Percentiles rank a stretch among this genome's conserved stretches.
Evolutionary conservation across 2,329 filamentous ascomycete species (phyloP).

Genomic region (Aspergillus vadensis): DNA sequence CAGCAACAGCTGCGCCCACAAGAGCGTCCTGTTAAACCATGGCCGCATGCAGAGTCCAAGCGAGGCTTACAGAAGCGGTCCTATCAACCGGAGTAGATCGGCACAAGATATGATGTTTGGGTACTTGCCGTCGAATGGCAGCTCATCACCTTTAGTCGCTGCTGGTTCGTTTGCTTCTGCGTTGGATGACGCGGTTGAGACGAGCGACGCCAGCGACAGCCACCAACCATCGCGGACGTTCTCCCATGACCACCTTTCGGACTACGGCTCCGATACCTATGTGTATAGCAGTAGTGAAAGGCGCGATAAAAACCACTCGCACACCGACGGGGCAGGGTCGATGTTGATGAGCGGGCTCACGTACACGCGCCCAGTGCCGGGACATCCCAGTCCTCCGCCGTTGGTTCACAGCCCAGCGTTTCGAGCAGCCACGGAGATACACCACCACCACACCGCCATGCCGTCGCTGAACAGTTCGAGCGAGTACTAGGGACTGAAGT

Average conservation of each 20-base stretch:
- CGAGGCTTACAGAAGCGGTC: constrained; percentile 23
- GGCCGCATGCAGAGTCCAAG: constrained; percentile 25
- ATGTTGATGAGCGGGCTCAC: constrained; percentile 44
- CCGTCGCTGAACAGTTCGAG: neutral
- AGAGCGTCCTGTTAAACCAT: constrained; percentile 17
- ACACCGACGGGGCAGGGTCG: constrained; percentile 26
- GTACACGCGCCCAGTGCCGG: constrained; percentile 39
- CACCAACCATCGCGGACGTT: constrained; percentile 20
- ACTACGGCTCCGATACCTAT: constrained; percentile 41
- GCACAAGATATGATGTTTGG: constrained; percentile 34
- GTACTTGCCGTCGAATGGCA: constrained; percentile 27
- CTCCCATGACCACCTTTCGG: constrained; percentile 30
- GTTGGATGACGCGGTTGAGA: constrained; percentile 24
- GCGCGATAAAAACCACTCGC: constrained; percentile 32
- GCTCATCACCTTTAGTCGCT: constrained; percentile 16
- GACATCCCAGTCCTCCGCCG: neutral
- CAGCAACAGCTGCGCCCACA: constrained; percentile 19
- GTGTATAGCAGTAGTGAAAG: constrained; percentile 40
- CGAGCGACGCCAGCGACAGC: constrained; percentile 16
- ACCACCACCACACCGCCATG: constrained; percentile 18
- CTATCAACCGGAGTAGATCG: constrained; percentile 25
- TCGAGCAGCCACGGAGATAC: constrained; percentile 16
- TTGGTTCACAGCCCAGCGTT: constrained; percentile 10
- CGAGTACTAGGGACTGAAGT: neutral
- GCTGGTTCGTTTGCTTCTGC: constrained; percentile 17